Base-by-base conservation (phyloP, 371 early-diverging fungal genomes). In the Smittium culicis region DNA sequence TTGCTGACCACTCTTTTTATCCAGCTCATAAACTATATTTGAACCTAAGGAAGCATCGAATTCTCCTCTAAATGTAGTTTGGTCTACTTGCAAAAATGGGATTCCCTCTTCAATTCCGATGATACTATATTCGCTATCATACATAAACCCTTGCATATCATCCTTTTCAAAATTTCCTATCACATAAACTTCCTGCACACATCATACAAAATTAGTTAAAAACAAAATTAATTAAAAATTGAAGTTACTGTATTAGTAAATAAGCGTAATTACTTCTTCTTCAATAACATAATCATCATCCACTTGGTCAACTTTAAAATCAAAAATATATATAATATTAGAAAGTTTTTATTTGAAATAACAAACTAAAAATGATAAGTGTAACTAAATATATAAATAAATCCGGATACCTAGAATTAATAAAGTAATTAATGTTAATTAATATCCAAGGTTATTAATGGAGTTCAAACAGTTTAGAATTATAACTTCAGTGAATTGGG, bases 231-330 rank as follows among this genome's bases (percentile, higher is more conserved):
- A 57, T 45, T 11, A 45, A 45, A 45, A 45, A 45, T 45, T 11
- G 45, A 5, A 45, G 45, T 20, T 11, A 45, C 5, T 45, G 45
- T 11, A 32, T 59, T n/a, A n/a, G n/a, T n/a, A n/a, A n/a, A n/a
- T n/a, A n/a, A n/a, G n/a, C n/a, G n/a, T 5, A 30, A 62, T 62
- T 34, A 62, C 62, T 29, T 62, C 27, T 62, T 62, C 62, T 25
- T 62, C 62, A 35, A 62, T 62, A 28, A 29, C 29, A 35, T 34
- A 62, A 2, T 62, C 62, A 25, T 14, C 20, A 25, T 62, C 62
- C 16, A 31, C n/a, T n/a, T n/a, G 5, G 25, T 25, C 29, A 34
- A 16, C 60, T 20, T 35, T 25, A 5, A 62, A 35, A 34, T 62
- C 32, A 28, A 62, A 20, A 35, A 20, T 28, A 20, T 24, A 62